These are phyloP conservation scores for Trichoderma sp. DNA, from an alignment of 2,329 filamentous ascomycete species.

Conservation along the genomic window DNA sequence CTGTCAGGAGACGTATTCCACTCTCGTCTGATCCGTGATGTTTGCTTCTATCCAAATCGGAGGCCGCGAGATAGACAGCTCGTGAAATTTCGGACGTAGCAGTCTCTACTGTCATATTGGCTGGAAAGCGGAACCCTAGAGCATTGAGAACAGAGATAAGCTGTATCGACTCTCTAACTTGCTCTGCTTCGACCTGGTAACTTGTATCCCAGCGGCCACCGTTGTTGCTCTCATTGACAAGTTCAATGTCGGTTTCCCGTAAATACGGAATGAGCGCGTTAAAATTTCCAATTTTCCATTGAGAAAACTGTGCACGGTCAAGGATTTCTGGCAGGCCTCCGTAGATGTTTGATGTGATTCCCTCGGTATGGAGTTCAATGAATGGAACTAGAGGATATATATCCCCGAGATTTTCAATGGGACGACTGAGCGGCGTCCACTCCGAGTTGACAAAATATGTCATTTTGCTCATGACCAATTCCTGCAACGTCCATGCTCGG, in stretches of 20 bases:
- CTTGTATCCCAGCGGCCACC: background rate
- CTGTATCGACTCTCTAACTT: background rate
- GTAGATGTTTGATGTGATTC: background rate
- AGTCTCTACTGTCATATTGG: background rate
- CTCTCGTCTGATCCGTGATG: background rate
- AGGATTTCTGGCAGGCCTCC: background rate
- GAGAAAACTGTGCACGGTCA: background rate
- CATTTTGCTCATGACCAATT: slow-evolving; percentile 21
- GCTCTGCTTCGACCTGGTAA: background rate
- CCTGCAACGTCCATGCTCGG: slow-evolving; percentile 16
- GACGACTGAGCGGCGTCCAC: slow-evolving; percentile 13
- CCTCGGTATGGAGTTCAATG: background rate
- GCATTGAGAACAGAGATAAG: background rate
- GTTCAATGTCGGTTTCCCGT: background rate
- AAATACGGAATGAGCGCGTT: background rate
- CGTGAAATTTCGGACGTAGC: background rate
- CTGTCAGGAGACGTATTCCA: background rate
- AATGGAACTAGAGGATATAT: slow-evolving; percentile 10
- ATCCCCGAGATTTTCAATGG: slow-evolving; percentile 1
- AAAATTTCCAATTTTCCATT: background rate
- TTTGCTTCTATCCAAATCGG: background rate
- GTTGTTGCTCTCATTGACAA: background rate
- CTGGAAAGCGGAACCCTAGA: background rate
- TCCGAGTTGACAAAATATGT: slow-evolving; percentile 9
- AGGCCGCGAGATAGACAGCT: background rate